phyloP scores from a whole-genome alignment of 208 protist species.

The Trypanosomatidae sp. region DNA sequence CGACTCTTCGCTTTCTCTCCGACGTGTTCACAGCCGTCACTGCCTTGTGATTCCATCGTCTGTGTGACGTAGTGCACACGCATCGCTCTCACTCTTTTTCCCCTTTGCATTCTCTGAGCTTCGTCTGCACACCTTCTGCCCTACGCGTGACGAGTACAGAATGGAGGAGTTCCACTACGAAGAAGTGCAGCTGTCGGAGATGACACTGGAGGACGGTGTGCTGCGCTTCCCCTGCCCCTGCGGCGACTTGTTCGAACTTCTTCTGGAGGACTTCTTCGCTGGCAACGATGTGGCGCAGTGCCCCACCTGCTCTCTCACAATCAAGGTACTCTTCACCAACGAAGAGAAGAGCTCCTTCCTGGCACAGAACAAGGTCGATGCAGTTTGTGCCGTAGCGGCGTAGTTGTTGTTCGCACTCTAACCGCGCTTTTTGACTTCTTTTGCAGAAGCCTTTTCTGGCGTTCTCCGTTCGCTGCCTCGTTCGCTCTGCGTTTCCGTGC shows the following conservation, averaged over 20 bases:
- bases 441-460: too few species aligned
- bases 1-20: neutral
- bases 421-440: neutral
- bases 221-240: constrained; percentile 91
- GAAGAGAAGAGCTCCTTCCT: constrained; percentile 59
- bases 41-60: neutral
- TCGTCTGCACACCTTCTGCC: neutral
- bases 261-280: constrained; percentile 65
- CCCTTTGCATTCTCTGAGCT: constrained; percentile 2
- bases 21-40: neutral
- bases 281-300: constrained; percentile 83
- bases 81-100: neutral
- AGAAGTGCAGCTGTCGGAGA: constrained; percentile 80
- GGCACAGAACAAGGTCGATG: neutral
- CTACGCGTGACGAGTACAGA: neutral
- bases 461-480: neutral
- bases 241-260: constrained; percentile 90
- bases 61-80: neutral
- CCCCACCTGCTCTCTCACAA: constrained; percentile 89
- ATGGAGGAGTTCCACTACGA: constrained; percentile 92
- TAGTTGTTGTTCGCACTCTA: constrained; percentile 9
- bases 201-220: constrained; percentile 69
- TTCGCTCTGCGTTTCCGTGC: neutral
- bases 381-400: constrained; percentile 20
- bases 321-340: constrained; percentile 72